These are phyloP conservation scores for Pisolithus marmoratus DNA, from an alignment of 768 basidiomycete species.

Conservation along the genomic window DNA sequence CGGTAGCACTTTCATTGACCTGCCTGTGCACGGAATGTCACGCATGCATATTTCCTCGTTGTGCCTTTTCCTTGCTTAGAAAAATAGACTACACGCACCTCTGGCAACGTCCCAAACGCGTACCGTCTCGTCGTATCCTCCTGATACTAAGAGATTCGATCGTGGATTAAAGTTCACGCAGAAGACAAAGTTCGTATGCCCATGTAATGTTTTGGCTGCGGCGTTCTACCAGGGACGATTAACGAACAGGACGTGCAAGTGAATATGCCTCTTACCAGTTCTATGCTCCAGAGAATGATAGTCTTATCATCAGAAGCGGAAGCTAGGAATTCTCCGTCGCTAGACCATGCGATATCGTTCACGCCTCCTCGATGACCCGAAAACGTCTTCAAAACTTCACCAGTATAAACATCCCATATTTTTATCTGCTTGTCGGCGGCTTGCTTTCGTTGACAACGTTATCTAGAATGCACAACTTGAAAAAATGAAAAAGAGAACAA, in stretches of 20 bases:
- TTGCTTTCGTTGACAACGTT: slow-evolving; percentile 41
- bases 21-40: slow-evolving; percentile 43
- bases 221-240: slow-evolving; percentile 38
- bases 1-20: slow-evolving; percentile 79
- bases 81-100: slow-evolving; percentile 41
- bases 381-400: slow-evolving; percentile 67
- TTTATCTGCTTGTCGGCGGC: slow-evolving; percentile 82
- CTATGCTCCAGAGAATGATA: slow-evolving; percentile 78
- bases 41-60: neutral
- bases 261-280: slow-evolving; percentile 39
- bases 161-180: slow-evolving; percentile 89
- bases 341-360: slow-evolving; percentile 87
- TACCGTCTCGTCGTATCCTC: slow-evolving; percentile 93
- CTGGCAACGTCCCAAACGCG: slow-evolving; percentile 94
- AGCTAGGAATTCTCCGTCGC: slow-evolving; percentile 75
- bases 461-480: slow-evolving; percentile 7
- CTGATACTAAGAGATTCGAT: slow-evolving; percentile 87
- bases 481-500: slow-evolving; percentile 11
- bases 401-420: slow-evolving; percentile 70
- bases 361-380: slow-evolving; percentile 77
- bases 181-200: slow-evolving; percentile 93
- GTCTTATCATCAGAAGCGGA: slow-evolving; percentile 94
- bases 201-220: slow-evolving; percentile 60
- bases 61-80: too few species aligned
- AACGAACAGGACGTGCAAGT: neutral